A percentile compares a stretch with the other conserved stretches of the same genome.
Evolutionary conservation across 2,329 filamentous ascomycete genomes (phyloP).

Genomic region (Orbilia javanica): DNA sequence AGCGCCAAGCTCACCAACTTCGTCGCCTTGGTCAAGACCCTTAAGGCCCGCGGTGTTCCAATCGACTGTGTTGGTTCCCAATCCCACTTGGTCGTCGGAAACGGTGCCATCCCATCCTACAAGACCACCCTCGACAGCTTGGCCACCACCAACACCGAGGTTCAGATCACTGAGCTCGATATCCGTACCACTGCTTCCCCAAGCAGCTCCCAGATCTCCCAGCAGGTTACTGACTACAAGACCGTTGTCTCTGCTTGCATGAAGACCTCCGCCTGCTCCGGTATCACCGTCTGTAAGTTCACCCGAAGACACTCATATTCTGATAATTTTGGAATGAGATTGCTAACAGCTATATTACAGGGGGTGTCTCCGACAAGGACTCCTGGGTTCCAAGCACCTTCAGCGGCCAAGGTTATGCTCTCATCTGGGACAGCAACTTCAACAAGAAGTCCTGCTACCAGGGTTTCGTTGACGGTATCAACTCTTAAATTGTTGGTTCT

Average conservation of each 20-base stretch:
- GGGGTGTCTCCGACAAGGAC: slow-evolving; percentile 67
- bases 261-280: slow-evolving; percentile 72
- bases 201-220: slow-evolving; percentile 66
- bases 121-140: slow-evolving; percentile 69
- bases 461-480: slow-evolving; percentile 66
- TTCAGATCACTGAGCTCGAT: slow-evolving; percentile 77
- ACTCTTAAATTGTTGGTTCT: slow-evolving; percentile 59
- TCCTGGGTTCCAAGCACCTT: slow-evolving; percentile 68
- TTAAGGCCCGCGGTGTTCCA: slow-evolving; percentile 73
- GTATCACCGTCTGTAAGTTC: slow-evolving; percentile 73
- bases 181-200: slow-evolving; percentile 71
- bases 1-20: slow-evolving; percentile 72
- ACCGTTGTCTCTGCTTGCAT: slow-evolving; percentile 72
- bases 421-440: slow-evolving; percentile 71
- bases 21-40: slow-evolving; percentile 73
- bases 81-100: slow-evolving; percentile 69
- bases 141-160: slow-evolving; percentile 70
- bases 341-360: slow-evolving; percentile 37
- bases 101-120: slow-evolving; percentile 65
- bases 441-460: slow-evolving; percentile 70
- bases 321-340: neutral
- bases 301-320: no score
- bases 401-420: slow-evolving; percentile 68
- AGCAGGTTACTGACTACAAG: slow-evolving; percentile 61
- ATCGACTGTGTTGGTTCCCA: slow-evolving; percentile 76